Base-by-base conservation (phyloP, 192 early-diverging fungal species). In the Globomyces pollinis-pini region DNA sequence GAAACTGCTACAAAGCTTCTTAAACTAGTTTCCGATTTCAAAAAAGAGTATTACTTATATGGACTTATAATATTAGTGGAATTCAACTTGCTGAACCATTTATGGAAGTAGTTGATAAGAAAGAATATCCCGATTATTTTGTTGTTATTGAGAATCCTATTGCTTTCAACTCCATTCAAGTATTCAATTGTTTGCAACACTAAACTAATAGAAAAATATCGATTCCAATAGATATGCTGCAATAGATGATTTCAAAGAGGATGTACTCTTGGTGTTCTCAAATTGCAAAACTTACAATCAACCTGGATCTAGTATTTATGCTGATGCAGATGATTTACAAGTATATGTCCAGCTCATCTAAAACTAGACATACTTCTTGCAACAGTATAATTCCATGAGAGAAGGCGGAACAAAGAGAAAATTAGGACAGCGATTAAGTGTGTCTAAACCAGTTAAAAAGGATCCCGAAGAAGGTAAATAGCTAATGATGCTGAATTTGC, bases 281-380 rank as follows among this genome's bases (percentile, higher is more conserved):
- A 98, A 98, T 60, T 93, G 93, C 11, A 92, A 85, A 62, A 83
- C 79, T 33, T 98, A 91, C 70, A 96, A 96, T 67, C 85, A 84
- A 53, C 77, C 86, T 34, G 85, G 85, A 8, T 96, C 93, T 9
- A 82, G 85, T 43, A 69, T 78, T 39, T 72, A 62, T 33, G 33
- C 42, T 3, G 76, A 78, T 59, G 76, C 76, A 5, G 43, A 50
- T 26, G 53, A 57, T 13, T 21, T 70, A 28, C 53, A 58, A 63
- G 63, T 61, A 61, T 18, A 12, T 29, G n/a, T 43, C 41, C n/a
- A n/a, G n/a, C n/a, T n/a, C n/a, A n/a, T n/a, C n/a, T n/a, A n/a
- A n/a, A n/a, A n/a, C n/a, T n/a, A n/a, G n/a, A n/a, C n/a, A n/a
- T 43, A 15, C 13, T 23, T 63, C 18, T 32, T 13, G 34, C 54